A percentile compares a stretch with the other conserved stretches of the same genome.
Conservation (phyloP, 1,284 basidiomycete genomes). For the Coniophora puteana region DNA sequence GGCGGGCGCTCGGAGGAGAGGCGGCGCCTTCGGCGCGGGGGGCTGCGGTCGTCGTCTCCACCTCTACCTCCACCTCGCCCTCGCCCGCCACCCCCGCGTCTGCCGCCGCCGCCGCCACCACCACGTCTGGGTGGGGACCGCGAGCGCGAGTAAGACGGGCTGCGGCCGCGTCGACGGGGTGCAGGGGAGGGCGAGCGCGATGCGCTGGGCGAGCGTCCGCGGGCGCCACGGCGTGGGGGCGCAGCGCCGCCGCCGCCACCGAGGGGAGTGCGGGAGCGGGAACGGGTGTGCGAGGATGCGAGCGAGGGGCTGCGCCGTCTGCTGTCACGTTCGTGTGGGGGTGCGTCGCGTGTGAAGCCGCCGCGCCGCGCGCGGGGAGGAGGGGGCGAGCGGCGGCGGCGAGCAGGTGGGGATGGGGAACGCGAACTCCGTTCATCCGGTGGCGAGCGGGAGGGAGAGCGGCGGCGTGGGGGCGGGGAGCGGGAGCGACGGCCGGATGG, state of each 20-base stretch:
- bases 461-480: slow-evolving; percentile 31
- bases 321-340: too few relatives aligned
- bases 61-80: too few relatives aligned
- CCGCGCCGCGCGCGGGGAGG: slow-evolving; percentile 20
- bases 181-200: slow-evolving; percentile 33
- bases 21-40: slow-evolving; percentile 52
- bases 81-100: too few relatives aligned
- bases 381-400: slow-evolving; percentile 32
- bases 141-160: slow-evolving; percentile 33
- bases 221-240: slow-evolving; percentile 21
- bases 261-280: slow-evolving; percentile 39
- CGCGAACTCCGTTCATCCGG: slow-evolving; percentile 38
- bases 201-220: slow-evolving; percentile 20
- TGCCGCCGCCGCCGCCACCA: slow-evolving; percentile 34
- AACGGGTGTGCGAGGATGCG: slow-evolving; percentile 35
- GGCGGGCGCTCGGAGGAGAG: slow-evolving; percentile 36
- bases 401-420: slow-evolving; percentile 36
- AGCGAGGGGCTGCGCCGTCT: too few relatives aligned
- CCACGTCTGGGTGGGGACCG: slow-evolving; percentile 44
- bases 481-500: slow-evolving; percentile 34
- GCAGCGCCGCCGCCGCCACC: slow-evolving; percentile 20
- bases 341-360: too few relatives aligned
- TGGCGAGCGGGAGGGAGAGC: slow-evolving; percentile 30
- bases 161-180: slow-evolving; percentile 38
- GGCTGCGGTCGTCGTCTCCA: slow-evolving; percentile 50